Percentiles rank a stretch among this genome's conserved stretches.
phyloP scores from a whole-genome alignment of 495 filamentous ascomycete genomes.

The Hypoxylon perforatum region DNA sequence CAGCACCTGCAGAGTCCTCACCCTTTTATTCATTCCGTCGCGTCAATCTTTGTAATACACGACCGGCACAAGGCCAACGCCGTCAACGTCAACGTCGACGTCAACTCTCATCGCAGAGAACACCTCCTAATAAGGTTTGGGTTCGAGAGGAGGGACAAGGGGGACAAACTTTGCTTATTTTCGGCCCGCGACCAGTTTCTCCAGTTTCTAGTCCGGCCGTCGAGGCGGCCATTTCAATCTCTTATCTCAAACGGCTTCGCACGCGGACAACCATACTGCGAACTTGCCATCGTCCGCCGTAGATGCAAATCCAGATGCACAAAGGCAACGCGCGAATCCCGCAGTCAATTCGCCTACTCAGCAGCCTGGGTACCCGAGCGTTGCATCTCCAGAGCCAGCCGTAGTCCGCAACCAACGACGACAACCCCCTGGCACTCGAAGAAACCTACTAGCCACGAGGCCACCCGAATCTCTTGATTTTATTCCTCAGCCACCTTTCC shows the following conservation, averaged over 20 bases:
- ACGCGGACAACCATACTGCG: conserved; percentile 47
- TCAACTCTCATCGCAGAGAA: conserved; percentile 27
- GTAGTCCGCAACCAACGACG: conserved; percentile 35
- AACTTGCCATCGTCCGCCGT: conserved; percentile 49
- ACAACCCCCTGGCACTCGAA: conserved; percentile 52
- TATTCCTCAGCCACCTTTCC: conserved; percentile 58
- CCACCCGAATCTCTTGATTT: conserved; percentile 47
- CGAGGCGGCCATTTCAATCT: conserved; percentile 50
- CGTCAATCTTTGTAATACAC: conserved; percentile 39
- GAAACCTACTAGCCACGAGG: conserved; percentile 42
- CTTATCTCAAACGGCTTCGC: conserved; percentile 59
- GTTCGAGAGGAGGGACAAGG: conserved; percentile 33
- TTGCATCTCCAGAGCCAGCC: conserved; percentile 36
- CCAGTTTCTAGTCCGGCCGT: conserved; percentile 48
- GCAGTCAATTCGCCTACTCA: conserved; percentile 49
- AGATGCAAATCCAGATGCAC: conserved; percentile 47
- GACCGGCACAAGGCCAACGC: not conserved
- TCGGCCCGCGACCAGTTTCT: conserved; percentile 20
- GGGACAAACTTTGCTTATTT: conserved; percentile 25
- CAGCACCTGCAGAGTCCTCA: conserved; percentile 32
- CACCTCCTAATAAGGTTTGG: conserved; percentile 19
- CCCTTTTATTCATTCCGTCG: conserved; percentile 18
- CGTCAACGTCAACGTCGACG: conserved; percentile 4
- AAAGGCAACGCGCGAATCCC: conserved; percentile 40
- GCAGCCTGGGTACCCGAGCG: conserved; percentile 49